Conservation (phyloP, 345 rosid genomes). For the Cochlearia excelsa region DNA sequence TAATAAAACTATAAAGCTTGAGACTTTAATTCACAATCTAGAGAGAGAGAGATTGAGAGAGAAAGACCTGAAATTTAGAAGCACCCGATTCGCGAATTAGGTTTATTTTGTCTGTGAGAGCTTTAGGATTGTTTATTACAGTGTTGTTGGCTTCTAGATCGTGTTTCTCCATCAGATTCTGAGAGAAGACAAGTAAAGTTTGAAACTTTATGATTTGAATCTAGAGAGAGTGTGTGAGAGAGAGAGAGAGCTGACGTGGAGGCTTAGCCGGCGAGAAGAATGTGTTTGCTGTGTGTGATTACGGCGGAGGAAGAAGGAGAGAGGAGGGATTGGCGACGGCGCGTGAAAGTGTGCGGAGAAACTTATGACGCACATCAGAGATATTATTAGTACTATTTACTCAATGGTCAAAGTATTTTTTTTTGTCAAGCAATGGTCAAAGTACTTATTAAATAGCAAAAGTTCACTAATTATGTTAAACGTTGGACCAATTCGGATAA, state of each 20-base stretch:
- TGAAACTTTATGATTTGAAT: background rate
- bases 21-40: constrained; percentile 35
- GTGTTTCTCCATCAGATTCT: constrained; percentile 38
- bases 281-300: background rate
- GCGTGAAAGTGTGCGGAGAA: constrained; percentile 27
- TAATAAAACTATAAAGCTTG: constrained; percentile 1
- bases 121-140: constrained; percentile 42
- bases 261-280: constrained; percentile 10
- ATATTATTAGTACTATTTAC: background rate
- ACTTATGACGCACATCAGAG: constrained; percentile 15
- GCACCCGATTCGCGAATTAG: constrained; percentile 65
- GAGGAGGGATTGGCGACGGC: constrained; percentile 16
- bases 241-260: constrained; percentile 6
- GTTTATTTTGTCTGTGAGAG: constrained; percentile 46
- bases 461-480: too few species aligned
- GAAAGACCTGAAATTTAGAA: constrained; percentile 71
- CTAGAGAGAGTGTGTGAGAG: background rate
- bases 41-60: constrained; percentile 6
- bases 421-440: too few species aligned
- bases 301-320: constrained; percentile 12
- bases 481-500: too few species aligned
- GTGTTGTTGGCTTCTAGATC: constrained; percentile 38
- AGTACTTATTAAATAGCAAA: too few species aligned
- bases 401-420: too few species aligned
- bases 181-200: constrained; percentile 1